Conservation (phyloP, 148 eudicot genomes). For the Polygonum maritimum region DNA sequence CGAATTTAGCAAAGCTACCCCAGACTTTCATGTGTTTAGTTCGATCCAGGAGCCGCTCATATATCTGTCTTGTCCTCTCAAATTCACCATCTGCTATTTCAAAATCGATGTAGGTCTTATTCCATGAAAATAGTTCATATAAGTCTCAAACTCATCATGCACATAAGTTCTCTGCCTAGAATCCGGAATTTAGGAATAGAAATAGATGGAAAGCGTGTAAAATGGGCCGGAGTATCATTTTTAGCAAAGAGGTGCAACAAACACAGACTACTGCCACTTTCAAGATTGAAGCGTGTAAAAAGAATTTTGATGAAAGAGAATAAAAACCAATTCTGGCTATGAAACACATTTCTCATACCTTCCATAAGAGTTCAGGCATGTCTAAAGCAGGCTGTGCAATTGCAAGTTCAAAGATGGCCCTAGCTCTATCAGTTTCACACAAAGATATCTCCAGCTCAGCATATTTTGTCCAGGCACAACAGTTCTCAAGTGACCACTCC, state of each 20-base stretch:
- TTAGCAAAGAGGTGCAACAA: neutral
- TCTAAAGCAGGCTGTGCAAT: slow-evolving; percentile 84
- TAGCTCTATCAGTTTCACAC: slow-evolving; percentile 74
- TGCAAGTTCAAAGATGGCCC: slow-evolving; percentile 86
- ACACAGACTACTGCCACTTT: neutral
- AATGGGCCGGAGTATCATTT: neutral
- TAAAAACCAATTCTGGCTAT: neutral
- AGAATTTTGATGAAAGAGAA: neutral
- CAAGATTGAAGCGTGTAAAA: neutral
- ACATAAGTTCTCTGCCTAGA: neutral
- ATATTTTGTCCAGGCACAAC: slow-evolving; percentile 85
- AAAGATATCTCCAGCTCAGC: slow-evolving; percentile 89
- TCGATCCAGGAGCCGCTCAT: slow-evolving; percentile 84
- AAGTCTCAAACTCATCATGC: neutral
- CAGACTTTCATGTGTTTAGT: slow-evolving; percentile 93
- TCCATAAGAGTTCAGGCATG: slow-evolving; percentile 92
- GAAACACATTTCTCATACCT: slow-evolving; percentile 28
- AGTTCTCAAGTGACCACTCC: slow-evolving; percentile 87
- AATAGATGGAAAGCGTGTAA: neutral
- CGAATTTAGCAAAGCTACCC: slow-evolving; percentile 91
- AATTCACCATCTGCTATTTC: slow-evolving; percentile 71
- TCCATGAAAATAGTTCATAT: neutral
- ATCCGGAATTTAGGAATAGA: neutral
- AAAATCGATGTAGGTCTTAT: slow-evolving; percentile 87
- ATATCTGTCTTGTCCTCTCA: slow-evolving; percentile 76